Conservation (phyloP, 768 basidiomycete genomes). For the Russula griseocarnosa region DNA sequence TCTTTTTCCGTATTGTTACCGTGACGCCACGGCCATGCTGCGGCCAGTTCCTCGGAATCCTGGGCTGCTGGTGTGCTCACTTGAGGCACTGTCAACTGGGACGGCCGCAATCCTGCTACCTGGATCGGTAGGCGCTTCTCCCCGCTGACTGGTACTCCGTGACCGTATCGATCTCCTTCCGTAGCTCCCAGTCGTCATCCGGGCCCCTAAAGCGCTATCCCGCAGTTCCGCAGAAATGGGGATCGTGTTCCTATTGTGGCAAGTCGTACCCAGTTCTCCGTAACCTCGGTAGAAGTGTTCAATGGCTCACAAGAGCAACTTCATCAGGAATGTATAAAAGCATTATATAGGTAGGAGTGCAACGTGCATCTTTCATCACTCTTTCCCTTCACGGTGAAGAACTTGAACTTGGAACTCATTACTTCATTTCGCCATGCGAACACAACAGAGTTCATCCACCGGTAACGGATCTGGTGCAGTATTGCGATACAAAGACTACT, state of each 20-base stretch:
- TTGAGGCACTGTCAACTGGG: too few species aligned
- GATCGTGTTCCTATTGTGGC: neutral
- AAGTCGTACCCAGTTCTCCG: neutral
- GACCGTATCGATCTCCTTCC: slow-evolving; percentile 7
- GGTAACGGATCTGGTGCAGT: accelerated
- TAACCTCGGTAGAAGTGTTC: neutral
- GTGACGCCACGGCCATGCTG: too few species aligned
- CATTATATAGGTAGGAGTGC: neutral
- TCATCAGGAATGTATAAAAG: slow-evolving; percentile 12
- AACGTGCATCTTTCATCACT: neutral
- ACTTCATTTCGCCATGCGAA: too few species aligned
- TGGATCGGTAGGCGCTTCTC: neutral
- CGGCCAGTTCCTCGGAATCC: too few species aligned
- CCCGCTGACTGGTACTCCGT: neutral
- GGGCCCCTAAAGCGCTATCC: neutral
- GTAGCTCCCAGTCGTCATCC: neutral
- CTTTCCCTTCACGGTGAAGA: neutral
- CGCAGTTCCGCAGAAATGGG: slow-evolving; percentile 1
- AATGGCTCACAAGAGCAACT: neutral
- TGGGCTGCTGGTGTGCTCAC: too few species aligned
- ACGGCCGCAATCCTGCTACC: slow-evolving; percentile 14
- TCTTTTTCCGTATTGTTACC: neutral
- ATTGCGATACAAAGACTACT: neutral
- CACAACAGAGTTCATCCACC: neutral
- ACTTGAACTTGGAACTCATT: too few species aligned